Evolutionary conservation across 805 yeast species (phyloP).

Genomic region (Saccharomycopsis fodiens): DNA sequence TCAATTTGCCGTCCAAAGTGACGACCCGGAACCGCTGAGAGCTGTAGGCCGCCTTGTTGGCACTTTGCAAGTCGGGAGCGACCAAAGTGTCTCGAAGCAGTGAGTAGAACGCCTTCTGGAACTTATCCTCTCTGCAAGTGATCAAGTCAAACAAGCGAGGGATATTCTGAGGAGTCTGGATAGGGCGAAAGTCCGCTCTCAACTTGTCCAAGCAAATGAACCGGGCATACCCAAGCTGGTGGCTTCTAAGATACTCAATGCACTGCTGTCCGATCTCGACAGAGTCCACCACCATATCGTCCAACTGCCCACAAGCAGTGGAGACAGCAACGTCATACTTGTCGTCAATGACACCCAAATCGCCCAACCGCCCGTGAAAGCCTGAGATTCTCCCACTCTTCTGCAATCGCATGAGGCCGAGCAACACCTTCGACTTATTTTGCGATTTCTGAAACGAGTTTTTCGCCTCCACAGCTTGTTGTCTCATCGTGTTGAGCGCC

Average conservation of each 20-base stretch:
- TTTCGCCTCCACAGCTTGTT: conserved; percentile 59
- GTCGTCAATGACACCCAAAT: conserved; percentile 83
- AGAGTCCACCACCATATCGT: conserved; percentile 87
- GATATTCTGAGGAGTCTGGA: conserved; percentile 65
- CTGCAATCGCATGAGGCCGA: conserved; percentile 60
- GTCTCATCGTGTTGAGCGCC: conserved; percentile 47
- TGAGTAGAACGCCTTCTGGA: conserved; percentile 83
- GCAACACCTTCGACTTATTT: conserved; percentile 66
- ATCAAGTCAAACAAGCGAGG: conserved; percentile 84
- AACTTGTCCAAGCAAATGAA: conserved; percentile 76
- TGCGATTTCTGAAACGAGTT: conserved; percentile 48
- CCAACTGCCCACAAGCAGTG: conserved; percentile 86
- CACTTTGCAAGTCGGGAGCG: conserved; percentile 68
- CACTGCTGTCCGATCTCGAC: conserved; percentile 67
- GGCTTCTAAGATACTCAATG: conserved; percentile 74
- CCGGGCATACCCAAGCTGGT: conserved; percentile 80
- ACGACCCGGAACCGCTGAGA: conserved; percentile 79
- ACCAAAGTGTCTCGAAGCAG: conserved; percentile 84
- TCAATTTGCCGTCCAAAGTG: conserved; percentile 83
- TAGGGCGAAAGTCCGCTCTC: conserved; percentile 43
- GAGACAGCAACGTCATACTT: conserved; percentile 89
- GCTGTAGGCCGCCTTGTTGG: conserved; percentile 76
- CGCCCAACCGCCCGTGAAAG: conserved; percentile 86
- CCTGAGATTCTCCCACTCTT: conserved; percentile 80
- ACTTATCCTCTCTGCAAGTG: conserved; percentile 54